phyloP scores from a whole-genome alignment of 2,329 filamentous ascomycete species.

The Penicillium capsulatum region DNA sequence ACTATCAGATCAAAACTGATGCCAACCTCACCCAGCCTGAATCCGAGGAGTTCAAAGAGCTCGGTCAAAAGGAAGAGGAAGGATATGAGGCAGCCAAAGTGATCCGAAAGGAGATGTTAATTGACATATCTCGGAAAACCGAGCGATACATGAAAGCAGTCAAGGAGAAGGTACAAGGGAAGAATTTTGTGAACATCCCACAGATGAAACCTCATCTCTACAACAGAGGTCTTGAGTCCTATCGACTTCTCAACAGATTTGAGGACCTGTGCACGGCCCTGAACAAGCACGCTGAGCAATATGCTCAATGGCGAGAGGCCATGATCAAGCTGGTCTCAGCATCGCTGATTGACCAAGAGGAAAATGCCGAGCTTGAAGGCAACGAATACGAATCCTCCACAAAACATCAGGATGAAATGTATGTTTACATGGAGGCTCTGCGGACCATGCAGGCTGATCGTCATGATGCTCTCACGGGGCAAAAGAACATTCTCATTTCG shows the following conservation, averaged over 20 bases:
- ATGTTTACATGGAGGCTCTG: conserved; percentile 77
- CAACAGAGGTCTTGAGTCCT: conserved; percentile 68
- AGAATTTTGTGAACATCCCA: conserved; percentile 60
- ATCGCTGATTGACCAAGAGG: conserved; percentile 79
- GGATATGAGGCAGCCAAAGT: conserved; percentile 74
- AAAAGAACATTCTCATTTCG: conserved; percentile 68
- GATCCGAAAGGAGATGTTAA: conserved; percentile 74
- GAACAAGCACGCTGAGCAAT: conserved; percentile 65
- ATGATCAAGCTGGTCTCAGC: conserved; percentile 68
- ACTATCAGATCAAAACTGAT: conserved; percentile 77
- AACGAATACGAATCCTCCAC: conserved; percentile 88
- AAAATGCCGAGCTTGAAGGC: conserved; percentile 69
- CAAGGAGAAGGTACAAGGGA: conserved; percentile 48
- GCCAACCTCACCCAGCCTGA: conserved; percentile 59
- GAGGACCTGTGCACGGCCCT: conserved; percentile 62
- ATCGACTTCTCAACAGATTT: conserved; percentile 61
- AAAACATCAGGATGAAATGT: conserved; percentile 80
- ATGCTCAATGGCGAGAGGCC: conserved; percentile 70
- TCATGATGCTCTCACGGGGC: conserved; percentile 69
- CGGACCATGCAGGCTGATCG: conserved; percentile 74
- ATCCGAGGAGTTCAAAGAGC: conserved; percentile 60
- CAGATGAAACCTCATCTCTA: conserved; percentile 53
- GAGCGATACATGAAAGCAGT: conserved; percentile 62
- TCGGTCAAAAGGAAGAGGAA: conserved; percentile 67
- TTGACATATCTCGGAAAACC: conserved; percentile 54